Percentiles rank a stretch among this genome's conserved stretches.
Conservation (phyloP, 148 eudicot species). For the Polygonum aviculare region DNA sequence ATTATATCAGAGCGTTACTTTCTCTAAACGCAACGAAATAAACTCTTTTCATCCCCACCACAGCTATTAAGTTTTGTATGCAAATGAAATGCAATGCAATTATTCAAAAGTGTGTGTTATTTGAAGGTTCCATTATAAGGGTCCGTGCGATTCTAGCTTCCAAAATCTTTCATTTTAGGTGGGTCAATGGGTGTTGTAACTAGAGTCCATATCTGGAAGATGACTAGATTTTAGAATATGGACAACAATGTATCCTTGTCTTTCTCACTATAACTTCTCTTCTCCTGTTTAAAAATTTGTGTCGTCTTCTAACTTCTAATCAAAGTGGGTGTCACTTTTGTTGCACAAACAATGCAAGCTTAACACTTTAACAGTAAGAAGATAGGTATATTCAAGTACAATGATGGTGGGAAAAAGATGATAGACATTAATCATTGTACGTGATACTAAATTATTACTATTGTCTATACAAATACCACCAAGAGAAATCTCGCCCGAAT, state of each 20-base stretch:
- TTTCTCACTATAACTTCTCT: not conserved
- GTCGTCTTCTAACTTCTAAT: conserved; percentile 2
- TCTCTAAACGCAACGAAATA: no score
- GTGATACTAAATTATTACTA: not conserved
- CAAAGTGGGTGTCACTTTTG: not conserved
- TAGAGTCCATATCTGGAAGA: conserved; percentile 3
- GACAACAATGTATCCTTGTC: not conserved
- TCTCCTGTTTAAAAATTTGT: not conserved
- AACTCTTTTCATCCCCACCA: not conserved
- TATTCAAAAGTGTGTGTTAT: not conserved
- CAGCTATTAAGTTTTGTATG: conserved; percentile 2
- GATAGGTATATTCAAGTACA: not conserved
- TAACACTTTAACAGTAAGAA: not conserved
- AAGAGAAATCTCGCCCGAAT: not conserved
- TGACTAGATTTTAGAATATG: conserved; percentile 5
- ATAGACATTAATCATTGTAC: not conserved
- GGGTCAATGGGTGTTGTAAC: not conserved
- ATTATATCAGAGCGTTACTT: no score
- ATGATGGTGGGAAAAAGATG: not conserved
- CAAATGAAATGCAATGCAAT: not conserved
- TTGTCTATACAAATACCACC: not conserved
- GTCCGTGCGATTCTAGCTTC: not conserved
- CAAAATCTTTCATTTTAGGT: not conserved
- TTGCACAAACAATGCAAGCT: not conserved
- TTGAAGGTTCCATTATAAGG: conserved; percentile 1